Percentiles rank a stretch among this genome's conserved stretches.
Evolutionary conservation across 2,329 filamentous ascomycete genomes (phyloP).

Genomic region (Aureobasidium pullulans): DNA sequence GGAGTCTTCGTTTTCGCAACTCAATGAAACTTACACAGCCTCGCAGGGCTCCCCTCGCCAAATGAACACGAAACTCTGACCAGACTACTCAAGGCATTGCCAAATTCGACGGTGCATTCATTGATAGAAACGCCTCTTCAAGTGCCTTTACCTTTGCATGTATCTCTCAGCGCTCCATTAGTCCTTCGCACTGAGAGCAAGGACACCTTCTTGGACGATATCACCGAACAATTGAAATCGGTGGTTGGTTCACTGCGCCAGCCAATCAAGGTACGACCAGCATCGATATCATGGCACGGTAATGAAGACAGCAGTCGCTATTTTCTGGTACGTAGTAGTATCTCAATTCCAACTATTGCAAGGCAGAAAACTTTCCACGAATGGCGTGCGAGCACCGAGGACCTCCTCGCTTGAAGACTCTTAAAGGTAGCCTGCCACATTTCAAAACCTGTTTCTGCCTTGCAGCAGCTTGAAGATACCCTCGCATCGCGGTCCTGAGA

Average conservation of each 20-base stretch:
- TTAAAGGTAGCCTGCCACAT: too few relatives aligned
- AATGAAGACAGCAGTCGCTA: constrained; percentile 64
- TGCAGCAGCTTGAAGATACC: too few relatives aligned
- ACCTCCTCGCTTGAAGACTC: too few relatives aligned
- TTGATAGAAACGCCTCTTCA: constrained; percentile 73
- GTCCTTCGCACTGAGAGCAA: constrained; percentile 66
- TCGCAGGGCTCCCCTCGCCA: constrained; percentile 6
- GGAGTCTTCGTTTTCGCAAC: background rate
- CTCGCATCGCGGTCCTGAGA: too few relatives aligned
- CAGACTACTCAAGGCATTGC: background rate
- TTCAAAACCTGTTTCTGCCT: too few relatives aligned
- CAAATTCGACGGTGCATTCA: constrained; percentile 44
- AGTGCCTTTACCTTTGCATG: constrained; percentile 72
- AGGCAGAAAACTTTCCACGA: too few relatives aligned
- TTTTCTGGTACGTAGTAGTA: constrained; percentile 53
- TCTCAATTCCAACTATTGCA: too few relatives aligned
- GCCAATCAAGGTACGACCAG: constrained; percentile 39
- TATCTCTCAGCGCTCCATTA: constrained; percentile 81
- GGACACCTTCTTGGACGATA: constrained; percentile 54
- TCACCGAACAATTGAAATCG: constrained; percentile 32
- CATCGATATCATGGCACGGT: constrained; percentile 54
- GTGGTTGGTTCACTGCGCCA: constrained; percentile 14
- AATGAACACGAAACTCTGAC: background rate
- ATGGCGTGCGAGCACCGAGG: too few relatives aligned
- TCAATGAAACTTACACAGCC: background rate